A percentile compares a stretch with the other conserved stretches of the same genome.
Evolutionary conservation across 108 stramenopile species (phyloP).

Genomic region (Aurantiochytrium sp.): DNA sequence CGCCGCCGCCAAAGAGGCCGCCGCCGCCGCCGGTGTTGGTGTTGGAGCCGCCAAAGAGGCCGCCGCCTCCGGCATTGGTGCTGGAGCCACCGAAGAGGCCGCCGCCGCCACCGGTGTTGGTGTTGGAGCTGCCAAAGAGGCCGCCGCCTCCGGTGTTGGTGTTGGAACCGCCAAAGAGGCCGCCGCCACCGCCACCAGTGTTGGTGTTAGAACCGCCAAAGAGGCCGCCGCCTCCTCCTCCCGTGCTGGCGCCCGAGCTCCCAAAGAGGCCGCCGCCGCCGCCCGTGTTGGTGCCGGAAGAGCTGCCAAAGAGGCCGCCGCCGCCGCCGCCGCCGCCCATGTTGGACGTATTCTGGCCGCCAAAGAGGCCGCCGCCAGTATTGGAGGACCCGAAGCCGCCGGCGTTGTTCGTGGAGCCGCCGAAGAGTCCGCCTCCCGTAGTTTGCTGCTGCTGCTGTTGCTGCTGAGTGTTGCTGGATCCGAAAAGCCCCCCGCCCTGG

Average conservation of each 20-base stretch:
- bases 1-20: constrained; percentile 19
- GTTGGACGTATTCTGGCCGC: neutral
- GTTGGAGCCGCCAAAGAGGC: constrained; percentile 63
- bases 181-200: constrained; percentile 9
- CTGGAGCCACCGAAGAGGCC: constrained; percentile 43
- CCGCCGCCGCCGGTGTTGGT: neutral
- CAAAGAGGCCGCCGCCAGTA: neutral
- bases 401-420: constrained; percentile 34
- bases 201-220: constrained; percentile 58
- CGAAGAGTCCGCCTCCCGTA: constrained; percentile 10
- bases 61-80: constrained; percentile 52
- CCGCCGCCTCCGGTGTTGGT: constrained; percentile 38
- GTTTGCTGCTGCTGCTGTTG: too few relatives aligned
- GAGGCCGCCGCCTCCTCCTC: neutral
- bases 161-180: neutral
- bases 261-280: neutral
- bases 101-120: too few relatives aligned
- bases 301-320: neutral
- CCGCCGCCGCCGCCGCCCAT: neutral
- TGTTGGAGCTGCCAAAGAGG: neutral
- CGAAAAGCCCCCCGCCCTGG: neutral
- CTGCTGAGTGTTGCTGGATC: too few relatives aligned
- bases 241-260: neutral
- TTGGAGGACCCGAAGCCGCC: constrained; percentile 44
- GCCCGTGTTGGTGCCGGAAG: neutral